phyloP scores from a whole-genome alignment of 1,139 yeast genomes.

The Taphrina wiesneri region DNA sequence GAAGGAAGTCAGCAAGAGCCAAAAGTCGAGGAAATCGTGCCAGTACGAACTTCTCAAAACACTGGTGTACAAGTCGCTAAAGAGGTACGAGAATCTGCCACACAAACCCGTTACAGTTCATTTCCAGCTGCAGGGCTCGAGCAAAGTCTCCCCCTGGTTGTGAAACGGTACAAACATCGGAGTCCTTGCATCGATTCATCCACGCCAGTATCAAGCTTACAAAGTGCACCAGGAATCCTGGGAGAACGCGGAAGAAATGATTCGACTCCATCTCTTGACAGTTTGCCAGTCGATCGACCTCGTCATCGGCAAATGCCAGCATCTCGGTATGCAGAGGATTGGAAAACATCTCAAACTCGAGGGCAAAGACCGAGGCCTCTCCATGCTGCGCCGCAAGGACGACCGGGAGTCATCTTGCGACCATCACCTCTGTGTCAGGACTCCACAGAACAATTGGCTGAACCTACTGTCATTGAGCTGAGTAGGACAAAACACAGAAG shows the following conservation, averaged over 20 bases:
- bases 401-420: not conserved
- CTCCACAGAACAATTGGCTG: not conserved
- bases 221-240: not conserved
- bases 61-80: not conserved
- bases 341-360: not conserved
- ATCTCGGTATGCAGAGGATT: not conserved
- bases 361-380: not conserved
- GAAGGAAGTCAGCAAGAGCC: not conserved
- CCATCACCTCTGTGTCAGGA: not conserved
- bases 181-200: not conserved
- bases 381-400: not conserved
- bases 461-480: not conserved
- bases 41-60: not conserved
- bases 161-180: not conserved
- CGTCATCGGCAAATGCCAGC: not conserved
- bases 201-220: too few relatives aligned
- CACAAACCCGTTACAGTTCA: not conserved
- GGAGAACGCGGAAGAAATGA: not conserved
- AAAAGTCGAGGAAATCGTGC: not conserved
- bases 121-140: not conserved
- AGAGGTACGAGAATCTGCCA: not conserved
- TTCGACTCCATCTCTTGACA: not conserved
- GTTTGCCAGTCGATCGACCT: not conserved
- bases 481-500: not conserved
- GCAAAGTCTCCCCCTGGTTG: not conserved